These are phyloP conservation scores for Venturiaceae sp. DNA, from an alignment of 2,329 filamentous ascomycete genomes.

Conservation along the genomic window DNA sequence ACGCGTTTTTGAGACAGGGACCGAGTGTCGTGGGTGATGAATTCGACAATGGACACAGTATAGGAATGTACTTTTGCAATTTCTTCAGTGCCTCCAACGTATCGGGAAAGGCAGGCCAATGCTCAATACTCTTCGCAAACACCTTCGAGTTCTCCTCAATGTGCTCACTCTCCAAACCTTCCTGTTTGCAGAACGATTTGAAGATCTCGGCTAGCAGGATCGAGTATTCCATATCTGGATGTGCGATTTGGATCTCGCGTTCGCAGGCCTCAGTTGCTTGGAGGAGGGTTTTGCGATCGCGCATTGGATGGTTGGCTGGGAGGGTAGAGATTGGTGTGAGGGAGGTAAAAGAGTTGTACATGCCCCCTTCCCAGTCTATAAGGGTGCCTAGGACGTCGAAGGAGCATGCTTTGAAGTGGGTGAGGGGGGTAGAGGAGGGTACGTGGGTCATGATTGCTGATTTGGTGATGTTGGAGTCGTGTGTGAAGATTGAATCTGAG, in stretches of 20 bases:
- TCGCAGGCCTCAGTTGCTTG: background rate
- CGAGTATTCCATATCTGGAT: constrained; percentile 51
- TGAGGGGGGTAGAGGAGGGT: constrained; percentile 6
- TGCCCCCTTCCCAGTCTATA: constrained; percentile 54
- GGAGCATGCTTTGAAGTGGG: constrained; percentile 40
- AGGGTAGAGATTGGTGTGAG: constrained; percentile 35
- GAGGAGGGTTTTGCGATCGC: constrained; percentile 22
- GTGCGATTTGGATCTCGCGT: constrained; percentile 36
- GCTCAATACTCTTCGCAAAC: constrained; percentile 43
- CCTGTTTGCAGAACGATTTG: constrained; percentile 32
- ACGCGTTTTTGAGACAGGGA: background rate
- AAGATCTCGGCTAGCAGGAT: constrained; percentile 45
- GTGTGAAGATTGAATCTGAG: background rate
- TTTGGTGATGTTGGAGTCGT: background rate
- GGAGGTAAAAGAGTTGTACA: constrained; percentile 42
- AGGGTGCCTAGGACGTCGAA: constrained; percentile 10
- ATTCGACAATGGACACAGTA: constrained; percentile 49
- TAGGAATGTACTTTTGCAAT: constrained; percentile 43
- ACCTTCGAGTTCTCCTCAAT: background rate
- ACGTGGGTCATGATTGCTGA: constrained; percentile 3
- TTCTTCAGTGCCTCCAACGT: constrained; percentile 42
- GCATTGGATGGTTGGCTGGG: constrained; percentile 22
- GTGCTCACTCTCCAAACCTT: constrained; percentile 25
- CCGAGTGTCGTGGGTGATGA: constrained; percentile 5
- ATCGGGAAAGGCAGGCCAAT: constrained; percentile 50